Evolutionary conservation across 192 early-diverging fungal genomes (phyloP).

Genomic region (Coemansia sp.): DNA sequence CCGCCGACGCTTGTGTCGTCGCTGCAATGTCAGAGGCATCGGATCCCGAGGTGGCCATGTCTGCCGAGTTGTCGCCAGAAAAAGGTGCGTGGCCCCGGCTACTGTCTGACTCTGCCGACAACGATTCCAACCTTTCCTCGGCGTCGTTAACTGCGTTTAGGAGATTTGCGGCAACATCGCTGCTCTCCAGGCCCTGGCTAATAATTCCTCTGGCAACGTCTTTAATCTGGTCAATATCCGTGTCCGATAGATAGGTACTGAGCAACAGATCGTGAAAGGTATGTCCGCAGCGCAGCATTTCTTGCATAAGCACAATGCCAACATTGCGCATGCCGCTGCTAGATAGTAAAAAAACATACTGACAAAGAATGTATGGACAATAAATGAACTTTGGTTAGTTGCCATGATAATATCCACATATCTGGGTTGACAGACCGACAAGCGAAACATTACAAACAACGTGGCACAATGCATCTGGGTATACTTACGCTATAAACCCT

Average conservation of each 20-base stretch:
- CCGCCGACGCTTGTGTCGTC: not conserved
- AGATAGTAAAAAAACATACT: constrained; percentile 4
- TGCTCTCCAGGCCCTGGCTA: constrained; percentile 16
- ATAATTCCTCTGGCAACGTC: constrained; percentile 33
- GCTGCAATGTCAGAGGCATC: no score
- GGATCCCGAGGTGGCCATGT: not conserved
- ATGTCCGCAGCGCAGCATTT: constrained; percentile 41
- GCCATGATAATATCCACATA: not conserved
- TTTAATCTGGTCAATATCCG: constrained; percentile 45
- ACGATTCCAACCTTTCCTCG: constrained; percentile 18
- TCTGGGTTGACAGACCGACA: not conserved
- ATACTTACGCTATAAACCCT: constrained; percentile 57
- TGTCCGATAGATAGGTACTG: constrained; percentile 45
- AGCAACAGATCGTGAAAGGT: constrained; percentile 43
- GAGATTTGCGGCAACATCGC: constrained; percentile 19
- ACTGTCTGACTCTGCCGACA: not conserved
- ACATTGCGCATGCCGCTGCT: constrained; percentile 35
- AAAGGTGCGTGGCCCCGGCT: not conserved
- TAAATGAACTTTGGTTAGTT: not conserved
- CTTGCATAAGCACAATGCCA: constrained; percentile 44
- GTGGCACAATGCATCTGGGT: not conserved
- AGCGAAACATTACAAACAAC: no score
- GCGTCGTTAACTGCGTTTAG: constrained; percentile 31
- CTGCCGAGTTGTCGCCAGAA: not conserved
- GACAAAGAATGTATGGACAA: not conserved